Percentiles rank a stretch among this genome's conserved stretches.
Conservation (phyloP, 2,329 filamentous ascomycete species). For the Aureobasidium sp. region DNA sequence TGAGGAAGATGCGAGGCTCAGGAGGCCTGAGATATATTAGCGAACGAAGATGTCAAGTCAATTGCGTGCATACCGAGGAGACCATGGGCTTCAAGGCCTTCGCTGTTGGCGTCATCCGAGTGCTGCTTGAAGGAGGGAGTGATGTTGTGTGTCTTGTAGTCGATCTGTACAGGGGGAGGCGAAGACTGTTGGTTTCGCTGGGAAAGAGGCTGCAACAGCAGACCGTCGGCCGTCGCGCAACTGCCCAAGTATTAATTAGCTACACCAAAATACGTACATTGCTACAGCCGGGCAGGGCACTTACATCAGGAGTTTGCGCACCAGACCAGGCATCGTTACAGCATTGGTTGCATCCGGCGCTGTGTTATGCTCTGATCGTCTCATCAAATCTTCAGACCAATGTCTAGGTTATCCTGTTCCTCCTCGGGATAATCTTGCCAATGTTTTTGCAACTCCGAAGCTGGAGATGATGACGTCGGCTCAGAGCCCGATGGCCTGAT, state of each 20-base stretch:
- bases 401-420: background rate
- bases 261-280: background rate
- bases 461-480: slow-evolving; percentile 9
- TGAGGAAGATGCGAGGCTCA: slow-evolving; percentile 67
- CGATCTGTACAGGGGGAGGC: slow-evolving; percentile 58
- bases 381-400: background rate
- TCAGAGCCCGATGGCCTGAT: background rate
- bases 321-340: slow-evolving; percentile 61
- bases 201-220: slow-evolving; percentile 68
- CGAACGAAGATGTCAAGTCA: background rate
- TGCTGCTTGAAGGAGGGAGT: slow-evolving; percentile 39
- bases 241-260: slow-evolving; percentile 1
- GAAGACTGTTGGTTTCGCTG: slow-evolving; percentile 40
- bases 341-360: slow-evolving; percentile 2
- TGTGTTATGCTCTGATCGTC: background rate
- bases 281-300: background rate
- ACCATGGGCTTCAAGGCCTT: slow-evolving; percentile 41
- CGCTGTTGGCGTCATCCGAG: slow-evolving; percentile 32
- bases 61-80: slow-evolving; percentile 47
- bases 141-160: slow-evolving; percentile 56
- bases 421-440: background rate
- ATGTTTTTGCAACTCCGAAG: slow-evolving; percentile 11
- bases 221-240: slow-evolving; percentile 67
- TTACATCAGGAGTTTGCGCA: slow-evolving; percentile 69
- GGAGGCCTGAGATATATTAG: slow-evolving; percentile 54